Evolutionary conservation across 176 grass and related monocot species (phyloP).

Genomic region (Triticum monococcum): DNA sequence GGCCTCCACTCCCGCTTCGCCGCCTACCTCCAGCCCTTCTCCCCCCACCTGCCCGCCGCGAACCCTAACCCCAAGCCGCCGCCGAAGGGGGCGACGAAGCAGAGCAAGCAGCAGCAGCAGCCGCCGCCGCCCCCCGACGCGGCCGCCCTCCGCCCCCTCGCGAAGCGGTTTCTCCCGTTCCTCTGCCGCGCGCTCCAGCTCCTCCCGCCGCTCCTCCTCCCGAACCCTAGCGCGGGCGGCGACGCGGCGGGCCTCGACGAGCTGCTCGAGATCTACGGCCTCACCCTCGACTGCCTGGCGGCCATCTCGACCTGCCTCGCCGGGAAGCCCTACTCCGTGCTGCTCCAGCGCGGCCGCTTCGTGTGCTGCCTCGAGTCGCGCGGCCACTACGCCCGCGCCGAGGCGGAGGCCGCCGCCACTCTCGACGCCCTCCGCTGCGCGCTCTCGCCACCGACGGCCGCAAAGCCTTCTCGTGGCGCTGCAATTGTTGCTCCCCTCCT

Average conservation of each 20-base stretch:
- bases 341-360: conserved; percentile 58
- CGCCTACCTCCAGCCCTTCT: conserved; percentile 68
- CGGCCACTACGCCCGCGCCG: conserved; percentile 52
- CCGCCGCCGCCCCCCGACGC: conserved; percentile 17
- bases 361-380: conserved; percentile 54
- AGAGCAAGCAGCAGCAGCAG: conserved; percentile 28
- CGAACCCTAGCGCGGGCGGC: conserved; percentile 21
- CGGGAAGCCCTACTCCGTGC: conserved; percentile 72
- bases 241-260: conserved; percentile 18
- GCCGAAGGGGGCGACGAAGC: conserved; percentile 45
- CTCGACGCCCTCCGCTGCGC: conserved; percentile 47
- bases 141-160: conserved; percentile 45
- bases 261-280: conserved; percentile 57
- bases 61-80: conserved; percentile 45
- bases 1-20: conserved; percentile 57
- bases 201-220: conserved; percentile 55
- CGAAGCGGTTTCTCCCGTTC: conserved; percentile 72
- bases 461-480: conserved; percentile 42
- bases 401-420: conserved; percentile 48
- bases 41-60: conserved; percentile 32
- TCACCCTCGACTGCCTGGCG: conserved; percentile 62
- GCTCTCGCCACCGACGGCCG: conserved; percentile 32
- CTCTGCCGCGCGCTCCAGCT: conserved; percentile 61
- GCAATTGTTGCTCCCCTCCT: conserved; percentile 18
- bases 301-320: conserved; percentile 62